Percentiles rank a stretch among this genome's conserved stretches.
Evolutionary conservation across 2,329 filamentous ascomycete species (phyloP).

Genomic region (Coniochaeta pulveracea): DNA sequence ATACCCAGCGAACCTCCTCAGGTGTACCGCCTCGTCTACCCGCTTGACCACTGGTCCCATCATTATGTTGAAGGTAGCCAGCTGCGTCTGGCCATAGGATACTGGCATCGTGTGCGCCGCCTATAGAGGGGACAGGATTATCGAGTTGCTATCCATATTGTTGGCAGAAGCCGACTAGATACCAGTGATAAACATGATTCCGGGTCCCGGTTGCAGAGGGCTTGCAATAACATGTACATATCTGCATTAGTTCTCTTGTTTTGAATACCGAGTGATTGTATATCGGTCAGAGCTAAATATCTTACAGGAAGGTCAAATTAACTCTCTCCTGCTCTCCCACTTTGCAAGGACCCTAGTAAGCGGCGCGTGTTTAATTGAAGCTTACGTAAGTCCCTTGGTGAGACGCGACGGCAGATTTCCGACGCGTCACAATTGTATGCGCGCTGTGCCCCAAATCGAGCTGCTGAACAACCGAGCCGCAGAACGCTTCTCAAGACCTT

Average conservation of each 20-base stretch:
- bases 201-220: background rate
- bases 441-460: background rate
- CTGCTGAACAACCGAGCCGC: background rate
- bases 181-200: background rate
- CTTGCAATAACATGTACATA: background rate
- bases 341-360: background rate
- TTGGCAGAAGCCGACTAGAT: too few relatives aligned
- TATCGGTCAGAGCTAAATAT: background rate
- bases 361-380: background rate
- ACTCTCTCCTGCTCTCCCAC: too few relatives aligned
- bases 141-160: too few relatives aligned
- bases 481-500: slow-evolving; percentile 1
- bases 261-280: background rate
- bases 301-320: background rate
- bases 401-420: too few relatives aligned
- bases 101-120: too few relatives aligned
- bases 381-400: background rate
- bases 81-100: too few relatives aligned
- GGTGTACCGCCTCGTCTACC: too few relatives aligned
- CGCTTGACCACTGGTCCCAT: too few relatives aligned
- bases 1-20: too few relatives aligned
- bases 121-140: too few relatives aligned
- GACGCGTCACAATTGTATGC: too few relatives aligned
- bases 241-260: background rate
- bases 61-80: too few relatives aligned